Evolutionary conservation across 129 eudicot species (phyloP).

Genomic region (Solidago caesia): DNA sequence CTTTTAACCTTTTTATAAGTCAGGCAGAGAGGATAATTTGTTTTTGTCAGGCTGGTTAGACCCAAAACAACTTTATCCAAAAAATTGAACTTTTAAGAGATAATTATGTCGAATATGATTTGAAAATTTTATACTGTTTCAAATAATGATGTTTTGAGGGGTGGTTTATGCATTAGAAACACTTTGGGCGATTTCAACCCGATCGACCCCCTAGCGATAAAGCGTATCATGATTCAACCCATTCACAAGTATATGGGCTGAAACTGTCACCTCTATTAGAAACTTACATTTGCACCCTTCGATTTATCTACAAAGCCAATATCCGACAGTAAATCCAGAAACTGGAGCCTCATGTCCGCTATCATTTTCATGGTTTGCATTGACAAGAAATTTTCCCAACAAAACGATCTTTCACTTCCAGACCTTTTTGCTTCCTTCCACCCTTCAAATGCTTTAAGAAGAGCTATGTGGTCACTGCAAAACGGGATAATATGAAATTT

Average conservation of each 20-base stretch:
- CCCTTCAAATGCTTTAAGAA: constrained; percentile 92
- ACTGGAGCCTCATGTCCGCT: constrained; percentile 84
- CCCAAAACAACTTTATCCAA: too few species aligned
- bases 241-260: background rate
- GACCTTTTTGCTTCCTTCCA: constrained; percentile 84
- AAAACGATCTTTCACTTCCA: constrained; percentile 68
- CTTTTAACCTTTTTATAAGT: too few species aligned
- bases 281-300: constrained; percentile 70
- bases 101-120: too few species aligned
- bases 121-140: too few species aligned
- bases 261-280: background rate
- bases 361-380: constrained; percentile 85
- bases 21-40: too few species aligned
- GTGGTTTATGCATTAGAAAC: too few species aligned
- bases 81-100: too few species aligned
- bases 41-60: too few species aligned
- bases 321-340: constrained; percentile 73
- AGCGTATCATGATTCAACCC: background rate
- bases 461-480: constrained; percentile 92
- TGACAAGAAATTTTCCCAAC: constrained; percentile 94
- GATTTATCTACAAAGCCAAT: constrained; percentile 91
- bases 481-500: constrained; percentile 15
- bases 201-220: background rate
- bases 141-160: too few species aligned
- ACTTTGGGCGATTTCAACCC: background rate